Percentiles rank a stretch among this genome's conserved stretches.
Conservation (phyloP, 371 early-diverging fungal genomes). For the Syncephalastrum racemosum region DNA sequence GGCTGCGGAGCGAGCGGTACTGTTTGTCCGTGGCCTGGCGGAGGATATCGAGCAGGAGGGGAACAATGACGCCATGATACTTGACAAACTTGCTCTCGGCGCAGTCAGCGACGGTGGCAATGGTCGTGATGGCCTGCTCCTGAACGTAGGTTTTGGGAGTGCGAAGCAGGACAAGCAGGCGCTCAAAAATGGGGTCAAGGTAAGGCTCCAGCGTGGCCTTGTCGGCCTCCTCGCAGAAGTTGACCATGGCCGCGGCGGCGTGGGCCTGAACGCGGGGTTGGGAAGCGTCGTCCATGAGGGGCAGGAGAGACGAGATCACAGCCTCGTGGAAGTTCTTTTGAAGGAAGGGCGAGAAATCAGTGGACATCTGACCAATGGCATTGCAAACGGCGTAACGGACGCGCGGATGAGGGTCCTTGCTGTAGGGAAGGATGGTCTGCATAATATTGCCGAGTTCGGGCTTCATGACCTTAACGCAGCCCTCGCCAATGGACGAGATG, state of each 20-base stretch:
- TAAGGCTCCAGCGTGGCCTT: constrained; percentile 81
- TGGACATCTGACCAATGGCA: constrained; percentile 94
- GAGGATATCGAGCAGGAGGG: constrained; percentile 84
- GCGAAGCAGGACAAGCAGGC: constrained; percentile 78
- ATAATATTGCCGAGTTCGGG: constrained; percentile 85
- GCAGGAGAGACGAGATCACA: constrained; percentile 78
- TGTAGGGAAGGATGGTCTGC: constrained; percentile 76
- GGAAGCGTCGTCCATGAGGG: constrained; percentile 82
- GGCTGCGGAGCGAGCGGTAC: constrained; percentile 88
- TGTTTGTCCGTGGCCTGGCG: constrained; percentile 79
- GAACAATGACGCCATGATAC: constrained; percentile 94
- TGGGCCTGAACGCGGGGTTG: constrained; percentile 92
- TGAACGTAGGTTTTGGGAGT: constrained; percentile 87
- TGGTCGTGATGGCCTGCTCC: constrained; percentile 96
- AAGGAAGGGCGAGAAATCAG: constrained; percentile 89
- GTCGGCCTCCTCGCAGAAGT: constrained; percentile 89
- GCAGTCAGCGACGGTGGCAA: constrained; percentile 96
- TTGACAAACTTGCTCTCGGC: constrained; percentile 86
- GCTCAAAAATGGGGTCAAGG: constrained; percentile 85
- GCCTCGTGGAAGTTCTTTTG: constrained; percentile 80
- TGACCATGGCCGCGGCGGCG: constrained; percentile 95
- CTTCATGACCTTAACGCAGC: constrained; percentile 91
- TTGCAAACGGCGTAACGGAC: constrained; percentile 97
- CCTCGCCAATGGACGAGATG: constrained; percentile 95
- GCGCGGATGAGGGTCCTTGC: constrained; percentile 92